Base-by-base conservation (phyloP, 305 asterid species). In the Rubia tinctorum region DNA sequence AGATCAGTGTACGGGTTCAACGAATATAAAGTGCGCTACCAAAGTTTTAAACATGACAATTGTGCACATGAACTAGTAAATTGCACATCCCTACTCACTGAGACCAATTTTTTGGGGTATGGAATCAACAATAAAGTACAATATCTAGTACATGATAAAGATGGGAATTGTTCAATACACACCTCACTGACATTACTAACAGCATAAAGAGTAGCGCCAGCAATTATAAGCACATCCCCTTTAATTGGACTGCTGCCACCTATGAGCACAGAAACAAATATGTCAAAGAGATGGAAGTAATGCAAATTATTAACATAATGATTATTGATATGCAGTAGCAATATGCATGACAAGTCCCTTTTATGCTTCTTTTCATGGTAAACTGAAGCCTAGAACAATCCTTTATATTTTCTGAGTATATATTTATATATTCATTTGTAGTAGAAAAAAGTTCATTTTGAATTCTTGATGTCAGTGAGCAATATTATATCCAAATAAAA, bases 181-280 rank as follows among this genome's bases (percentile, higher is more conserved):
- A 92, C 98, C 98, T 95, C 99, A 73, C 90, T 81, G 84, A 95
- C 99, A 72, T 95, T 95, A 80, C 84, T 86, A 73, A 93, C 91
- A 81, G 88, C 97, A 60, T 92, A 92, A 63, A 92, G 89, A 56
- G 92, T 92, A 79, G 98, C 90, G 67, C 98, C 97, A 64, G 93
- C 96, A 82, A 90, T 72, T 12, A 92, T 90, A 79, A 92, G 88
- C 61, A 91, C 39, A 76, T 95, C 99, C 12, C 99, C 99, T 84
- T 85, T 90, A 69, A 92, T 13, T 11, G 98, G 98, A 81, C 83
- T 87, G 87, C 90, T 90, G 76, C 98, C 99, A 69, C 90, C 98
- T 95, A 79, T 72, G 78, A 56, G 68, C 71, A 76, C 55, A 71
- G 68, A 18, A 74, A 71, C 30, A 42, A 39, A 49, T 27, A n/a